Base-by-base conservation (phyloP, 345 rosid species). In the Cardamine occulta region DNA sequence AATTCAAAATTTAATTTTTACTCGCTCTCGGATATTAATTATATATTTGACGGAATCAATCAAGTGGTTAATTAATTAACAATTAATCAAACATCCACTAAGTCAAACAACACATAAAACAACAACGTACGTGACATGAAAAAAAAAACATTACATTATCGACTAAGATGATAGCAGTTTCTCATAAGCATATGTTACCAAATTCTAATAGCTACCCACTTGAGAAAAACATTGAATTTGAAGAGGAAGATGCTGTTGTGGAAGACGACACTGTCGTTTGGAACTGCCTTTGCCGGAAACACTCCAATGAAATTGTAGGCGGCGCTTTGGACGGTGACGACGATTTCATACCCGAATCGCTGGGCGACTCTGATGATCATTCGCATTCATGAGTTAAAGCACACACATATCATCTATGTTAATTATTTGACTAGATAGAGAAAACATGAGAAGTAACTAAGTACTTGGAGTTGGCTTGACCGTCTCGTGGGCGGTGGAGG, bases 221-320 rank as follows among this genome's bases (percentile, higher is more conserved):
- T 5, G 90, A 84, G 88, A 87, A 87, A 72, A 90, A 89, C 70
- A 88, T 79, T 26, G 95, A 90, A 82, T 87, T 82, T 6, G 93
- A 81, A 11, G 96, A 85, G 23, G 80, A 72, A 45, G 81, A 57
- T 1, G 66, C 69, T 71, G 80, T 64, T 52, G 93, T 79, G 31
- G 94, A 84, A 6, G 94, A 84, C 1, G 93, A 83, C 24, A 85
- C 81, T 6, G 79, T 83, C 2, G 82, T 79, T 74, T 77, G 88
- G 77, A 81, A 86, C 11, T 86, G 74, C 57, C 85, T 84, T 76
- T 83, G 89, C 86, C 87, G 80, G 89, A 88, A 95, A 74, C 89
- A 85, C 65, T 95, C 97, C 86, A 92, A 65, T 8, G 88, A 83
- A 74, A 90, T 91, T 49, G 88, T 75, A 2, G 98, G 89, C 1